Percentiles rank a stretch among this genome's conserved stretches.
These are phyloP conservation scores for Colletotrichum sidae DNA, from an alignment of 2,329 filamentous ascomycete species.

Conservation along the genomic window DNA sequence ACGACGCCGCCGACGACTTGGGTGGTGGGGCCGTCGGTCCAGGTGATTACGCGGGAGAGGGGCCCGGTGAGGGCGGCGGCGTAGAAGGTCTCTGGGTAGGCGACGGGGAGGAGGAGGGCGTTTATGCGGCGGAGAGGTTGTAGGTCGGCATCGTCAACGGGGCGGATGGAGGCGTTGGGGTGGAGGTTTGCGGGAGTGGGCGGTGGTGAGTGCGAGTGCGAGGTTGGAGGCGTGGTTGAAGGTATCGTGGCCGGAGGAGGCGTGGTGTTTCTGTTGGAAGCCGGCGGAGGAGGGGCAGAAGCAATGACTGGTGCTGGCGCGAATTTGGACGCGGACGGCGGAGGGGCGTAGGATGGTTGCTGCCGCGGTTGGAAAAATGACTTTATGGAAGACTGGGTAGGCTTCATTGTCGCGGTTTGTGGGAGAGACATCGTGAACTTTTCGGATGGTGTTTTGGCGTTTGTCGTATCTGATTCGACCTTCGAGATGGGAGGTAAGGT, in stretches of 20 bases:
- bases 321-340: constrained; percentile 50
- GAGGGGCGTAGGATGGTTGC: constrained; percentile 56
- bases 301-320: constrained; percentile 41
- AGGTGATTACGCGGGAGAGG: constrained; percentile 71
- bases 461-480: constrained; percentile 43
- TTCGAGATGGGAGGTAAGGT: no score
- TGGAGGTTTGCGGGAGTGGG: constrained; percentile 50
- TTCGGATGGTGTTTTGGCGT: constrained; percentile 41
- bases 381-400: constrained; percentile 67
- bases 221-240: constrained; percentile 38
- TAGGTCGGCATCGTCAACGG: constrained; percentile 63
- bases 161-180: constrained; percentile 64
- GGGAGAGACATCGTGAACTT: constrained; percentile 51
- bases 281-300: constrained; percentile 41
- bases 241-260: constrained; percentile 51
- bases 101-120: constrained; percentile 71
- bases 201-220: constrained; percentile 40
- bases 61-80: constrained; percentile 61
- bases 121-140: constrained; percentile 73
- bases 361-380: constrained; percentile 69
- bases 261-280: constrained; percentile 40
- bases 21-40: constrained; percentile 55
- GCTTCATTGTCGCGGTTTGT: constrained; percentile 48
- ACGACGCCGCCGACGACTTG: constrained; percentile 71
- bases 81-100: constrained; percentile 75